Percentiles rank a stretch among this genome's conserved stretches.
Evolutionary conservation across 495 filamentous ascomycete species (phyloP).

Genomic region (Apiosordaria backusii): DNA sequence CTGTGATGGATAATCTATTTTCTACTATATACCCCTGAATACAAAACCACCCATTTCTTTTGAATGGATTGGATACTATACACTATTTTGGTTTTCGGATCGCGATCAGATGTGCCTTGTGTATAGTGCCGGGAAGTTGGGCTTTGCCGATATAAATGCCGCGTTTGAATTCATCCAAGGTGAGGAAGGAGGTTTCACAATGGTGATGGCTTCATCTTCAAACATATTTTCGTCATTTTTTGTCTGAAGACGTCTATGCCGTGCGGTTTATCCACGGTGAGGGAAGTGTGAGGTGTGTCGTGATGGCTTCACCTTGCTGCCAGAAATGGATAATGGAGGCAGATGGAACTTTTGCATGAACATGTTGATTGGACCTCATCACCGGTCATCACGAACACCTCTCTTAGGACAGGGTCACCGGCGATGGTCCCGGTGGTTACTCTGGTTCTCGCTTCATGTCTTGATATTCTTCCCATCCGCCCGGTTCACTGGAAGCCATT

Average conservation of each 20-base stretch:
- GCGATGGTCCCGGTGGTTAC: neutral
- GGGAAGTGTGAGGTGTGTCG: neutral
- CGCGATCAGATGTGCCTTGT: neutral
- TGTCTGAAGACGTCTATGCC: neutral
- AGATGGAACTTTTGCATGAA: neutral
- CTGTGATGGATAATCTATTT: constrained; percentile 2
- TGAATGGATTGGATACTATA: neutral
- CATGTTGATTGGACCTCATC: neutral
- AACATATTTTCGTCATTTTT: neutral
- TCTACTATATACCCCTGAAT: constrained; percentile 14
- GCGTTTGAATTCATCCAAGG: neutral
- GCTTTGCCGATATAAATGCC: neutral
- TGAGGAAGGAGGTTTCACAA: neutral
- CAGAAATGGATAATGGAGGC: neutral
- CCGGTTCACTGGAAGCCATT: neutral
- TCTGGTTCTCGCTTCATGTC: neutral
- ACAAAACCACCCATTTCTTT: neutral
- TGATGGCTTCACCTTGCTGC: constrained; percentile 4
- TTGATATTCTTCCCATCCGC: neutral
- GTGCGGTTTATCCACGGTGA: neutral
- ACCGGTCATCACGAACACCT: neutral
- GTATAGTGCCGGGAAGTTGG: neutral
- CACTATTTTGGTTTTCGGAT: neutral
- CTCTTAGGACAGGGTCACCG: neutral
- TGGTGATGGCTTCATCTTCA: neutral